Conservation (phyloP, 176 grass and related monocot genomes). For the Phragmites australis region DNA sequence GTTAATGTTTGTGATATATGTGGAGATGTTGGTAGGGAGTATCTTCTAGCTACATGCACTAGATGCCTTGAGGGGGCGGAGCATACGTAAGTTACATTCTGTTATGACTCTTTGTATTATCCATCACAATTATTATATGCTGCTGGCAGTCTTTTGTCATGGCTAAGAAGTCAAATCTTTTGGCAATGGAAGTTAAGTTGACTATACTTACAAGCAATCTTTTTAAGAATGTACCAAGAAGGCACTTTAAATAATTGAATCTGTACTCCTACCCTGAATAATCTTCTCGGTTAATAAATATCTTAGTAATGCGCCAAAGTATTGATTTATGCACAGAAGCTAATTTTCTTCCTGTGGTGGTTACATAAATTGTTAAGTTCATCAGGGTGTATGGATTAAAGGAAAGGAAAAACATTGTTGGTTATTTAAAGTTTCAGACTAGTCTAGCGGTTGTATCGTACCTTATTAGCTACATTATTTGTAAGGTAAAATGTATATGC, state of each 20-base stretch:
- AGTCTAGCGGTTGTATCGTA: slow-evolving; percentile 4
- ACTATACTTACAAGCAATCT: background rate
- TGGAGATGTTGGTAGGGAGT: slow-evolving; percentile 90
- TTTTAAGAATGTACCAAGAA: background rate
- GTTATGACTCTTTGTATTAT: slow-evolving; percentile 2
- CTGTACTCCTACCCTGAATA: background rate
- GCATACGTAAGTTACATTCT: slow-evolving; percentile 78
- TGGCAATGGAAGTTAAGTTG: slow-evolving; percentile 20
- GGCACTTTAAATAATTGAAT: background rate
- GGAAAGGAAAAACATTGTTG: slow-evolving; percentile 23
- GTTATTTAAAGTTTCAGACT: slow-evolving; percentile 15
- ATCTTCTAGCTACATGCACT: slow-evolving; percentile 88
- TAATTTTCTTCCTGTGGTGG: background rate
- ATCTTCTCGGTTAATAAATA: slow-evolving; percentile 16
- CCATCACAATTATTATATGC: background rate
- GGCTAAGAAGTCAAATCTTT: slow-evolving; percentile 3
- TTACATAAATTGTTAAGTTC: slow-evolving; percentile 16
- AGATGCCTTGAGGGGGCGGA: slow-evolving; percentile 93
- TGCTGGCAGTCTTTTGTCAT: slow-evolving; percentile 14
- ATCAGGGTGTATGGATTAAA: slow-evolving; percentile 19
- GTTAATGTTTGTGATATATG: slow-evolving; percentile 99
- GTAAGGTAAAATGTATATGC: slow-evolving; percentile 6
- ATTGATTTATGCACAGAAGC: background rate
- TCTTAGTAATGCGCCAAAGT: background rate
- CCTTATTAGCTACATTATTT: slow-evolving; percentile 13